Percentiles rank a stretch among this genome's conserved stretches.
Evolutionary conservation across 352 stramenopile genomes (phyloP).

Genomic region (Pilasporangium apinafurcum): DNA sequence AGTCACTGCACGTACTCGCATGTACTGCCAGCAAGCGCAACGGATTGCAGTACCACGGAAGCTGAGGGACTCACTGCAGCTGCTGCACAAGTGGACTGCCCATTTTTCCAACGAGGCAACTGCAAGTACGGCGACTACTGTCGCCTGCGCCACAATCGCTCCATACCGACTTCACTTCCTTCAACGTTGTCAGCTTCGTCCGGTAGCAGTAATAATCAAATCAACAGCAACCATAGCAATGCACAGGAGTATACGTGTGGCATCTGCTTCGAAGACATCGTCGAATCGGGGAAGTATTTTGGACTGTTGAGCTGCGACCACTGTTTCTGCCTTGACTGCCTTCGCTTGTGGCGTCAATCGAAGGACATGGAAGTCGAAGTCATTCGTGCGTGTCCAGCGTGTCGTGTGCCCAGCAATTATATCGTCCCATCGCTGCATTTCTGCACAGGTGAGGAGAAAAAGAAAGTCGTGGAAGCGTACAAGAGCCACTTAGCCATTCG

Average conservation of each 20-base stretch:
- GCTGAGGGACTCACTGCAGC: conserved; percentile 31
- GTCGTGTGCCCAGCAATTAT: conserved; percentile 59
- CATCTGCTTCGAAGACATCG: conserved; percentile 82
- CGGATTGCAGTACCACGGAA: conserved; percentile 21
- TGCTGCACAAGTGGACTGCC: conserved; percentile 61
- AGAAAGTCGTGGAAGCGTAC: conserved; percentile 52
- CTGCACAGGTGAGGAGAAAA: conserved; percentile 54
- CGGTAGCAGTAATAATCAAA: conserved; percentile 4
- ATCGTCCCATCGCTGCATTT: conserved; percentile 79
- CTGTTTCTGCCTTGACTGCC: conserved; percentile 73
- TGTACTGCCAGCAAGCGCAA: conserved; percentile 19
- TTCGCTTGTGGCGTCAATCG: conserved; percentile 62
- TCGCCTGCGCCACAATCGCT: conserved; percentile 53
- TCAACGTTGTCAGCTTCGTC: not conserved
- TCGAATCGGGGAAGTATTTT: conserved; percentile 72
- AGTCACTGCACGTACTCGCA: conserved; percentile 76
- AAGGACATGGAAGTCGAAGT: conserved; percentile 72
- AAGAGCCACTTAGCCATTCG: conserved; percentile 68
- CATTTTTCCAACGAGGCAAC: conserved; percentile 66
- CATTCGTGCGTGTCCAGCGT: conserved; percentile 59
- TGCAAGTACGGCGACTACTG: conserved; percentile 74
- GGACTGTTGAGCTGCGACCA: conserved; percentile 70
- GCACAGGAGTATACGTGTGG: conserved; percentile 58
- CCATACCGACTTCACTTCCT: not conserved
- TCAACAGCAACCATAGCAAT: conserved; percentile 6